These are phyloP conservation scores for Curvularia verruculosa DNA, from an alignment of 2,329 filamentous ascomycete genomes.

Conservation along the genomic window DNA sequence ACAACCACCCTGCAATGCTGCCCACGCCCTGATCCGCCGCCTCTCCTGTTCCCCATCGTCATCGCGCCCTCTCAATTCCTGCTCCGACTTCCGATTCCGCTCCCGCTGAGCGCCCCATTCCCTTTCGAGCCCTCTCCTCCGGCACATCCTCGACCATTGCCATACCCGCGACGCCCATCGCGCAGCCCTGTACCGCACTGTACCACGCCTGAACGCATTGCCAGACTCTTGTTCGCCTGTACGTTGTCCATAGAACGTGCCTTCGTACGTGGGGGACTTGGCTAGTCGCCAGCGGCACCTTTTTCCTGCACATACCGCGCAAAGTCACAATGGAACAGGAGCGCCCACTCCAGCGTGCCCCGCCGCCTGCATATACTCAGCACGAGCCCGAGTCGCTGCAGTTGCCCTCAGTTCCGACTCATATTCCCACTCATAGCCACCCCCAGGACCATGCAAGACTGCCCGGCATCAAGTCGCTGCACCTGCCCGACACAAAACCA, in stretches of 20 bases:
- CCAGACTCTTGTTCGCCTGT: not conserved
- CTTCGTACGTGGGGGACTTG: slow-evolving; percentile 18
- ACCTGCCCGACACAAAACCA: slow-evolving; percentile 43
- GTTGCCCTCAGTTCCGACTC: slow-evolving; percentile 52
- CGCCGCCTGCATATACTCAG: slow-evolving; percentile 53
- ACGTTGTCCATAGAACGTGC: slow-evolving; percentile 1
- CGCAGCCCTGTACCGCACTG: slow-evolving; percentile 2
- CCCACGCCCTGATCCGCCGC: slow-evolving; percentile 8
- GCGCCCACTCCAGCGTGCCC: slow-evolving; percentile 45
- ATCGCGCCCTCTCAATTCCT: slow-evolving; percentile 18
- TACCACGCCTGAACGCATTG: not conserved
- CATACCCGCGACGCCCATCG: slow-evolving; percentile 6
- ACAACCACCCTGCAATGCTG: slow-evolving; percentile 6
- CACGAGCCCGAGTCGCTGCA: slow-evolving; percentile 51
- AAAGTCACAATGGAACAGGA: slow-evolving; percentile 38
- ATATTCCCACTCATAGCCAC: slow-evolving; percentile 33
- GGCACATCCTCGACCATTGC: slow-evolving; percentile 10
- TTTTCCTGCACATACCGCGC: not conserved
- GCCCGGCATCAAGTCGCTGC: slow-evolving; percentile 54
- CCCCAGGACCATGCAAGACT: slow-evolving; percentile 40
- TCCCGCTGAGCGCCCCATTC: slow-evolving; percentile 21
- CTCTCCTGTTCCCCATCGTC: slow-evolving; percentile 20
- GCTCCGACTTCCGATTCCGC: slow-evolving; percentile 18
- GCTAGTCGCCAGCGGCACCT: slow-evolving; percentile 7
- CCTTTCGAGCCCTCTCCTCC: slow-evolving; percentile 21